phyloP scores from a whole-genome alignment of 1,284 basidiomycete genomes.

The Erythrobasidium hasegawianum region DNA sequence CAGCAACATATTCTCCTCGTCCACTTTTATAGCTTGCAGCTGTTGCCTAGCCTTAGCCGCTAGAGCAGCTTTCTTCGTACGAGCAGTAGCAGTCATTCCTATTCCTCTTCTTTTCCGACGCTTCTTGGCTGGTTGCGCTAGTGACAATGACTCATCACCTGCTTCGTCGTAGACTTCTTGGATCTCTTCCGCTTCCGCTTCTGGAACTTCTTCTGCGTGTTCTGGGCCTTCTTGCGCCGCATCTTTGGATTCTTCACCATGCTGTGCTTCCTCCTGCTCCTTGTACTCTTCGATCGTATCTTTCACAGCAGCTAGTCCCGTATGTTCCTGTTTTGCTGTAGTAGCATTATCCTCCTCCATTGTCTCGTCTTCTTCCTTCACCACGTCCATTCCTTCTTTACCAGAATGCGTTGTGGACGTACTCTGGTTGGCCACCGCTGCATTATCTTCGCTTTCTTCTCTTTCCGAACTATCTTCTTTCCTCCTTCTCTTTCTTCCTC shows the following conservation, averaged over 20 bases:
- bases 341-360: slow-evolving; percentile 1
- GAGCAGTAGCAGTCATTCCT: slow-evolving; percentile 7
- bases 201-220: not conserved
- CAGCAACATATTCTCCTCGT: not conserved
- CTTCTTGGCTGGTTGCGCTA: not conserved
- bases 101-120: slow-evolving; percentile 4
- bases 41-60: not conserved
- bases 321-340: not conserved
- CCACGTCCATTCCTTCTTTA: slow-evolving; percentile 29
- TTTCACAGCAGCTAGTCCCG: not conserved
- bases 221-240: slow-evolving; percentile 13
- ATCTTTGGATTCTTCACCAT: not conserved
- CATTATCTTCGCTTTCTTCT: not conserved
- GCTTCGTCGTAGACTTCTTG: slow-evolving; percentile 15
- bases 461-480: not conserved
- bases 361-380: slow-evolving; percentile 30
- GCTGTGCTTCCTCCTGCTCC: not conserved
- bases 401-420: not conserved
- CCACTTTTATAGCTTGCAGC: slow-evolving; percentile 8
- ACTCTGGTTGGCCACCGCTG: not conserved
- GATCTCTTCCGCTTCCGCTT: not conserved
- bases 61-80: not conserved
- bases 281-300: not conserved
- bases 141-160: slow-evolving; percentile 3
- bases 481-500: slow-evolving; percentile 6